Evolutionary conservation across 139 green algal species (phyloP).

Genomic region (Parachlorella kessleri): DNA sequence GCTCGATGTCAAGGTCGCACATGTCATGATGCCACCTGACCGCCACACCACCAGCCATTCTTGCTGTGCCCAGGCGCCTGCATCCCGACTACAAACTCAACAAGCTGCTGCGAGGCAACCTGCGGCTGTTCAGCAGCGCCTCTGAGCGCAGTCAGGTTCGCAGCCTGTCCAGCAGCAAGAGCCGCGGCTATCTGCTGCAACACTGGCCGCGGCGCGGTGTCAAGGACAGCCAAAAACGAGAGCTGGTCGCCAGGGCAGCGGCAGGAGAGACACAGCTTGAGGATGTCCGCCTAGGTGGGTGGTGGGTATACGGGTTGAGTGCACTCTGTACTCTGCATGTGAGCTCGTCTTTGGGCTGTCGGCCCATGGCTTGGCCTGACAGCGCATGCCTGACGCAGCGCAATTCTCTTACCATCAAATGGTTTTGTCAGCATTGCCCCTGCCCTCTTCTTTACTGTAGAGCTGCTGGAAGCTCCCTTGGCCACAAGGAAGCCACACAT

Average conservation of each 20-base stretch:
- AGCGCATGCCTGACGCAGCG: too few species aligned
- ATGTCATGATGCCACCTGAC: too few species aligned
- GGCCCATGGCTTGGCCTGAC: too few species aligned
- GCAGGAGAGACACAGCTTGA: background rate
- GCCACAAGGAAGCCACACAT: conserved; percentile 3
- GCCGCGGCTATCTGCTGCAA: conserved; percentile 15
- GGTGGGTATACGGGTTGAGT: too few species aligned
- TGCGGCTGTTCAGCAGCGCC: conserved; percentile 25
- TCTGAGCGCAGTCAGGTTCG: background rate
- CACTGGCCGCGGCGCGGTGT: conserved; percentile 33
- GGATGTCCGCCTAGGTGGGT: background rate
- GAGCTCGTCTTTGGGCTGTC: too few species aligned
- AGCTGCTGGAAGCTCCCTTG: conserved; percentile 24
- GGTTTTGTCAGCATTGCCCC: too few species aligned
- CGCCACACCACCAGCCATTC: background rate
- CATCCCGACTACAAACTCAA: conserved; percentile 19
- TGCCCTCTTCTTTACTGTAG: too few species aligned
- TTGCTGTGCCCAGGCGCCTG: conserved; percentile 18
- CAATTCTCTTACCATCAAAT: too few species aligned
- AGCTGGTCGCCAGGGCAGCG: conserved; percentile 26
- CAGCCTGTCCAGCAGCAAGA: background rate
- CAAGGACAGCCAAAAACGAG: conserved; percentile 29
- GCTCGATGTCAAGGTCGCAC: too few species aligned
- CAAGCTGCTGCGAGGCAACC: conserved; percentile 30
- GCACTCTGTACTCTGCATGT: too few species aligned